Evolutionary conservation across 1,284 basidiomycete species (phyloP).

Genomic region (Ustilago xerochloae): DNA sequence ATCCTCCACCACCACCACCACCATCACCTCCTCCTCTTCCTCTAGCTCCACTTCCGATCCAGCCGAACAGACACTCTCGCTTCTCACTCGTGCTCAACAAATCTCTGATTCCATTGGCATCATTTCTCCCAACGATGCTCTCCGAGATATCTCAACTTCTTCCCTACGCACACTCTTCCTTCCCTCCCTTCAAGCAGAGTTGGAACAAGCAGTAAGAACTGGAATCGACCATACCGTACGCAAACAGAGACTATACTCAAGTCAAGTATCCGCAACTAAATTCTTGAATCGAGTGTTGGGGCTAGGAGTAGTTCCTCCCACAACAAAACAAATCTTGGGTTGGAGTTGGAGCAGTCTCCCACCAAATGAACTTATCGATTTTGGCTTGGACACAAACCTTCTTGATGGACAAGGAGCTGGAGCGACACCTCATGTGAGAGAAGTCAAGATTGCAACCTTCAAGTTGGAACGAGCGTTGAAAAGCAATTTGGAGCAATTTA

Average conservation of each 20-base stretch:
- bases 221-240: constrained; percentile 15
- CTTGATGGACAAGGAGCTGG: background rate
- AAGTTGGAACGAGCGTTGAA: constrained; percentile 55
- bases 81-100: constrained; percentile 37
- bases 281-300: constrained; percentile 30
- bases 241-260: constrained; percentile 20
- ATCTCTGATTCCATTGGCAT: constrained; percentile 50
- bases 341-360: constrained; percentile 15
- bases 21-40: constrained; percentile 13
- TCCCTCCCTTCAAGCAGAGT: constrained; percentile 41
- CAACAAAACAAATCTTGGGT: constrained; percentile 16
- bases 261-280: constrained; percentile 14
- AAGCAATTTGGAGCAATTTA: constrained; percentile 46
- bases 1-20: too few species aligned
- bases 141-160: constrained; percentile 56
- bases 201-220: constrained; percentile 27
- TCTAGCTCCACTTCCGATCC: constrained; percentile 10
- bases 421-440: constrained; percentile 24
- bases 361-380: background rate
- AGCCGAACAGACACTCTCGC: constrained; percentile 14
- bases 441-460: constrained; percentile 60
- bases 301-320: constrained; percentile 38
- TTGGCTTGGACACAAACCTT: constrained; percentile 8
- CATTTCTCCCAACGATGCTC: constrained; percentile 50
- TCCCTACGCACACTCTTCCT: constrained; percentile 58